A percentile compares a stretch with the other conserved stretches of the same genome.
phyloP scores from a whole-genome alignment of 331 rosid genomes.

The Quercus phellos region DNA sequence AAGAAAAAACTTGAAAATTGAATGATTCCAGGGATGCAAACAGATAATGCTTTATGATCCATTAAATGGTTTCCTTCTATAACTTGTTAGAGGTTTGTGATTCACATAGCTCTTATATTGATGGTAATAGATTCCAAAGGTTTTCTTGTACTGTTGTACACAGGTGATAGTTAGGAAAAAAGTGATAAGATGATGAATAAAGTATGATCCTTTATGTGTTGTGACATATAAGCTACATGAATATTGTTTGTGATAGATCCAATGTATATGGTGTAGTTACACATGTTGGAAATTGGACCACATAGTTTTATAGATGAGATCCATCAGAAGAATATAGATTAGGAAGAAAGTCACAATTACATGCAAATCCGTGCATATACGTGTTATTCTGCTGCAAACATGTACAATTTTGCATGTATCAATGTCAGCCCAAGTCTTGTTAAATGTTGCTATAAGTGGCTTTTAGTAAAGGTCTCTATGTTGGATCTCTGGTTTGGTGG shows the following conservation, averaged over 20 bases:
- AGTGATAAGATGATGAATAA: not conserved
- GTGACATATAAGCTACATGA: conserved; percentile 2
- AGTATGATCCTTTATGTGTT: not conserved
- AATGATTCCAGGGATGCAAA: not conserved
- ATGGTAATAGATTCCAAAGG: not conserved
- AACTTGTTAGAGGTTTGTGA: not conserved
- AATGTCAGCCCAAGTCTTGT: not conserved
- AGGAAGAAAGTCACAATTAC: not conserved
- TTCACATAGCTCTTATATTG: not conserved
- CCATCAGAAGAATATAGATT: conserved; percentile 10
- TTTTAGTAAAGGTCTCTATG: not conserved
- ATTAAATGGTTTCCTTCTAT: not conserved
- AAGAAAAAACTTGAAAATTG: not conserved
- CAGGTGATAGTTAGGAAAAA: not conserved
- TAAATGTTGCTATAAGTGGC: not conserved
- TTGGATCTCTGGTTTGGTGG: not conserved
- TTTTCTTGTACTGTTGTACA: not conserved
- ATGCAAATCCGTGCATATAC: not conserved
- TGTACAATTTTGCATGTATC: not conserved
- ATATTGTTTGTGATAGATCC: not conserved
- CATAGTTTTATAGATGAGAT: not conserved
- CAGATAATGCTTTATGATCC: not conserved
- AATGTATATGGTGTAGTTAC: not conserved
- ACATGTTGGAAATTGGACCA: not conserved
- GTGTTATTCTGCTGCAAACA: not conserved